phyloP scores from a whole-genome alignment of 1,284 basidiomycete species.

The Malassezia japonica region DNA sequence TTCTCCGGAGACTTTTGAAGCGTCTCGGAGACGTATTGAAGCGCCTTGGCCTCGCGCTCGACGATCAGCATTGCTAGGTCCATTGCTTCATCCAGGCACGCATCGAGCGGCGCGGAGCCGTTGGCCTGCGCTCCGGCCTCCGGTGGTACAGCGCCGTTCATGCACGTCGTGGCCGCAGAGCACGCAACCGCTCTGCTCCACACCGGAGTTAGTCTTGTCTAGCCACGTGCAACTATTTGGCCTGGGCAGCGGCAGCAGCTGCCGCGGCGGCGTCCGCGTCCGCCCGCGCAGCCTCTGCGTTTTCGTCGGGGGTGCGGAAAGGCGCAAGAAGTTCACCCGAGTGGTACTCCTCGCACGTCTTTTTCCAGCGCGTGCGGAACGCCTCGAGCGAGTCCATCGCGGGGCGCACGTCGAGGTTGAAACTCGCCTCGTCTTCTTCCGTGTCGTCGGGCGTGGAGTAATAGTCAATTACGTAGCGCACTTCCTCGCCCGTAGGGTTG shows the following conservation, averaged over 20 bases:
- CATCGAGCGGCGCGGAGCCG: too few species aligned
- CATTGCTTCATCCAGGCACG: background rate
- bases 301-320: constrained; percentile 1
- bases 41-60: constrained; percentile 8
- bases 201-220: too few species aligned
- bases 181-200: background rate
- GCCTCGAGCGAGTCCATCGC: constrained; percentile 34
- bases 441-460: constrained; percentile 35
- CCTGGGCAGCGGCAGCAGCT: background rate
- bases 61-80: background rate
- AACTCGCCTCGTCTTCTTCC: constrained; percentile 34
- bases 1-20: background rate
- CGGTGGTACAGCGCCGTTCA: too few species aligned
- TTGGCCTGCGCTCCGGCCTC: too few species aligned
- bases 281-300: background rate
- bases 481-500: constrained; percentile 24
- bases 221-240: background rate
- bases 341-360: constrained; percentile 34
- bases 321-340: constrained; percentile 19
- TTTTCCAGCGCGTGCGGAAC: constrained; percentile 23
- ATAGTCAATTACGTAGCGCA: constrained; percentile 48
- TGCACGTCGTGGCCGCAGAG: too few species aligned
- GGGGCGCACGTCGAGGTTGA: constrained; percentile 38
- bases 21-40: background rate
- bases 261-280: background rate